Evolutionary conservation across 306 rosid genomes (phyloP).

Genomic region (Corylus americana): DNA sequence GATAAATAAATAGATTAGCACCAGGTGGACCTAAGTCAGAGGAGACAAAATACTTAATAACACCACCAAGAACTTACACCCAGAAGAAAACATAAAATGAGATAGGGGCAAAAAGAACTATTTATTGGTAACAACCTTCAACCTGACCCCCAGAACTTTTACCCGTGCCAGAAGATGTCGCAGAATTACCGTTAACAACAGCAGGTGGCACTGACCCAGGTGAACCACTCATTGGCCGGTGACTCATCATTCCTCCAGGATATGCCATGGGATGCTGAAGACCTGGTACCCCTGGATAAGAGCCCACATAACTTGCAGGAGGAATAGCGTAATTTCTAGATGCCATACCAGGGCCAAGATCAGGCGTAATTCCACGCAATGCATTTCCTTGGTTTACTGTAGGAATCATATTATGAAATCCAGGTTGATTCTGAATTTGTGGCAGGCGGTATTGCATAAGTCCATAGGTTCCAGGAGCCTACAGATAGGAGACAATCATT

Average conservation of each 20-base stretch:
- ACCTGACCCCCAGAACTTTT: constrained; percentile 74
- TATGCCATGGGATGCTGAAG: constrained; percentile 86
- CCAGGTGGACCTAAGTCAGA: constrained; percentile 86
- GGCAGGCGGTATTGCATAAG: constrained; percentile 88
- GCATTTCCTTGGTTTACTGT: constrained; percentile 84
- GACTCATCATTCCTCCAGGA: constrained; percentile 76
- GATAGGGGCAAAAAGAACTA: background rate
- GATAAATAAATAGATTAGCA: constrained; percentile 96
- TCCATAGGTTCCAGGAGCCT: constrained; percentile 89
- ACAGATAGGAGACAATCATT: constrained; percentile 32
- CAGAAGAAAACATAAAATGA: background rate
- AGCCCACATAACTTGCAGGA: constrained; percentile 69
- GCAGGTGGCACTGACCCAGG: constrained; percentile 71
- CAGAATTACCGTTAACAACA: constrained; percentile 48
- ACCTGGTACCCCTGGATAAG: constrained; percentile 84
- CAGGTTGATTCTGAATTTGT: constrained; percentile 89
- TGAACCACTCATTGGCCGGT: constrained; percentile 64
- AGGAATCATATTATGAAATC: constrained; percentile 81
- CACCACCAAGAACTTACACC: constrained; percentile 19
- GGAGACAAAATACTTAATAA: constrained; percentile 32
- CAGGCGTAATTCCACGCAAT: constrained; percentile 58
- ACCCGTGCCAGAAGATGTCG: constrained; percentile 61
- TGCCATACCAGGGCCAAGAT: constrained; percentile 64
- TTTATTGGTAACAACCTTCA: constrained; percentile 69
- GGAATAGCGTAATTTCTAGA: constrained; percentile 74